These are phyloP conservation scores for Corylus avellana DNA, from an alignment of 306 rosid species.

Conservation along the genomic window DNA sequence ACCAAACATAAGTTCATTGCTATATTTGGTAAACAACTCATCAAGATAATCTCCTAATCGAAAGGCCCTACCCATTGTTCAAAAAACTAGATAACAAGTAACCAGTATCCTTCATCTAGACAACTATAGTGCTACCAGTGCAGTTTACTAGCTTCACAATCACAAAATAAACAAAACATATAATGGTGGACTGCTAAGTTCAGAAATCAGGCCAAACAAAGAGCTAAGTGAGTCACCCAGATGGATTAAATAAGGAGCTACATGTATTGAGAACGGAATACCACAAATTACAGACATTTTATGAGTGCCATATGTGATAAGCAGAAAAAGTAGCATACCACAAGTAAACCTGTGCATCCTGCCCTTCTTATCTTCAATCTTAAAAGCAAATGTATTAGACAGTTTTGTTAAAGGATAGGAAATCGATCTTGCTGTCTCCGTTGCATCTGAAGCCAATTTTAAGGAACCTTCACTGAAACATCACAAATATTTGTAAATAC, in stretches of 20 bases:
- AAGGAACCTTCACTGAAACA: slow-evolving; percentile 70
- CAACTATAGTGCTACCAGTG: neutral
- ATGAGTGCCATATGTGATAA: slow-evolving; percentile 13
- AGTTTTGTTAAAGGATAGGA: slow-evolving; percentile 38
- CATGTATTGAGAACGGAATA: slow-evolving; percentile 12
- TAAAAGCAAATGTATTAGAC: slow-evolving; percentile 60
- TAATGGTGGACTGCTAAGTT: neutral
- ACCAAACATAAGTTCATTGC: slow-evolving; percentile 3
- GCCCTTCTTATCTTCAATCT: slow-evolving; percentile 77
- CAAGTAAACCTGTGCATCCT: slow-evolving; percentile 81
- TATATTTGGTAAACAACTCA: neutral
- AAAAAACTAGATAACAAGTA: neutral
- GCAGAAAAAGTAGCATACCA: slow-evolving; percentile 52
- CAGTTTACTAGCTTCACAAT: neutral
- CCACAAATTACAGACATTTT: neutral
- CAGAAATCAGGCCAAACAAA: slow-evolving; percentile 8
- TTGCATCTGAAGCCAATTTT: slow-evolving; percentile 74
- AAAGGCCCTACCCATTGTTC: neutral
- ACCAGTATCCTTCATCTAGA: neutral
- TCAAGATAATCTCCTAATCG: neutral
- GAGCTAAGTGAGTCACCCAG: neutral
- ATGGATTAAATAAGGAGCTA: slow-evolving; percentile 3
- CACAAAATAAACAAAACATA: neutral
- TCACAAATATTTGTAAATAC: slow-evolving; percentile 29
- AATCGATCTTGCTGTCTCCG: slow-evolving; percentile 57